Base-by-base conservation (phyloP, 208 protist genomes). In the Trypanosomatidae sp. region DNA sequence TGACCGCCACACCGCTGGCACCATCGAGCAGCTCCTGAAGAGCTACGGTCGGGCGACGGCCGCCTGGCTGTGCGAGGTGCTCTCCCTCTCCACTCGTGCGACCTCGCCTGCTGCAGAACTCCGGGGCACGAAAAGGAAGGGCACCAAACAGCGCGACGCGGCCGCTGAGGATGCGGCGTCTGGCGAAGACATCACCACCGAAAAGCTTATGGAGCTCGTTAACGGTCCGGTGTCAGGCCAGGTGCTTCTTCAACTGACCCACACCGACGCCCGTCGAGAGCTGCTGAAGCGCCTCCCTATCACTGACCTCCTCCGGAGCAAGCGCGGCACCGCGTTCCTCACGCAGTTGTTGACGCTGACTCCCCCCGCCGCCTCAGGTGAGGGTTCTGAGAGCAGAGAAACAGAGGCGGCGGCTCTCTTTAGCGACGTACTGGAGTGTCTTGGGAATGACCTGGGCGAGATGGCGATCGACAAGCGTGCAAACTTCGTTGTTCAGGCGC, bases 401-500 rank as follows among this genome's bases (percentile, higher is more conserved):
- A 58, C 62, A 47, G 43, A 79, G 83, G 83, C 82, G 30, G 84
- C 80, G 39, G 69, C 65, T 53, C 69, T 82, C 43, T 71, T 90
- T 46, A 73, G 85, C 47, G 80, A 85, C 52, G 39, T 85, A 28
- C 69, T 93, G 49, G 69, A 90, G 66, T 65, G 65, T 10, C 79
- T 87, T 33, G 86, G 81, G 52, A 36, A 36, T 28, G 73, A 85
- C 49, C 74, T 97, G 49, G 69, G 66, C 39, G 87, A 90, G 7
- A 89, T 95, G 85, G 83, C 79, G 50, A 85, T 80, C 25, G 86
- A 91, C 77, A 76, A 76, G 67, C 81, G 86, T 56, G 88, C 84
- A 13, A 97, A 97, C 76, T 97, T 97, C 76, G 88, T 95, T 33
- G 89, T 97, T 66, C 90, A 95, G 78, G 64, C 76, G 30, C 66